Conservation (phyloP, 768 basidiomycete species). For the Mycena amicta region DNA sequence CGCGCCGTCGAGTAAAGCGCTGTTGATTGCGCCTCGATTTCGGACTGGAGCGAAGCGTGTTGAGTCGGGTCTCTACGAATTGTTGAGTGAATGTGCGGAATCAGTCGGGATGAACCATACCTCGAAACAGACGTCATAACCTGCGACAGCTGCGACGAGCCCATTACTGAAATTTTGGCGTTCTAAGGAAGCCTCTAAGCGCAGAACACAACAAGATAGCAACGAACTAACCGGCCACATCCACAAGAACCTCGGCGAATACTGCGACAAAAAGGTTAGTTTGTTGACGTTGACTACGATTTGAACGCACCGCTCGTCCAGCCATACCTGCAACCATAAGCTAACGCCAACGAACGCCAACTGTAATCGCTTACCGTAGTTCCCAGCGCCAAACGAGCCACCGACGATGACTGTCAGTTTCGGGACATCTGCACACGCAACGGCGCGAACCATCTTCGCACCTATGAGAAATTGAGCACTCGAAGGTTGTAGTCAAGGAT, state of each 20-base stretch:
- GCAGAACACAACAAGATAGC: background rate
- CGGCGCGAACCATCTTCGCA: constrained; percentile 96
- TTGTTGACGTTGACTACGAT: no score
- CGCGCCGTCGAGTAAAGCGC: constrained; percentile 88
- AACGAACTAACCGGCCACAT: constrained; percentile 86
- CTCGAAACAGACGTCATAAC: constrained; percentile 91
- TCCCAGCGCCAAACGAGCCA: constrained; percentile 93
- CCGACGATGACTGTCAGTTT: constrained; percentile 93
- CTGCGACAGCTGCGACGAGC: constrained; percentile 87
- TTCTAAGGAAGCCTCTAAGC: constrained; percentile 55
- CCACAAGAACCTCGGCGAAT: constrained; percentile 94
- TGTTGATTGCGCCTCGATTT: constrained; percentile 88
- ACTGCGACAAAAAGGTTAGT: constrained; percentile 57
- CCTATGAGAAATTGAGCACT: constrained; percentile 35
- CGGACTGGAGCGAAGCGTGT: constrained; percentile 70
- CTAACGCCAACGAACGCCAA: constrained; percentile 37
- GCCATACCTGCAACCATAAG: constrained; percentile 86
- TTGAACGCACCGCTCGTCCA: constrained; percentile 76
- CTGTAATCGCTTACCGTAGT: constrained; percentile 67
- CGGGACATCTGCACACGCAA: constrained; percentile 91
- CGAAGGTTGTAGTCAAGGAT: constrained; percentile 4
- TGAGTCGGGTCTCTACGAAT: constrained; percentile 86
- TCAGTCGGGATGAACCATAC: constrained; percentile 40
- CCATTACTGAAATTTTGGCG: constrained; percentile 95
- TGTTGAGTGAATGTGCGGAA: constrained; percentile 2